Percentiles rank a stretch among this genome's conserved stretches.
Conservation (phyloP, 1,139 yeast species). For the Meyerozyma smithsonii region DNA sequence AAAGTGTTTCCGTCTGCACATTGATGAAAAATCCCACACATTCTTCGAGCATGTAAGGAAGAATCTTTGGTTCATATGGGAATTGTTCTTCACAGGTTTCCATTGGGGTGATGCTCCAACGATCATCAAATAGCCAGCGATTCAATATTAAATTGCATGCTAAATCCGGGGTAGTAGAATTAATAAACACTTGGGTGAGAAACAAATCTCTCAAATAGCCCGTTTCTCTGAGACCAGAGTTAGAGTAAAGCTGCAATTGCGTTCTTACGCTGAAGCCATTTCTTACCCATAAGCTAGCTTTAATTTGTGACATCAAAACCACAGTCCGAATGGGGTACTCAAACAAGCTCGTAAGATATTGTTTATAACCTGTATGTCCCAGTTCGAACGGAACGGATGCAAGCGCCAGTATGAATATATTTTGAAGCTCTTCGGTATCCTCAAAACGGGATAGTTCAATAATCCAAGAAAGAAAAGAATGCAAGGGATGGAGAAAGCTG, state of each 20-base stretch:
- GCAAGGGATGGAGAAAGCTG: slow-evolving; percentile 78
- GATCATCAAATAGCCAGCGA: slow-evolving; percentile 66
- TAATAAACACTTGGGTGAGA: slow-evolving; percentile 63
- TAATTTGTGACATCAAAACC: slow-evolving; percentile 51
- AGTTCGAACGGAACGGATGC: not conserved
- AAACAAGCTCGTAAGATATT: slow-evolving; percentile 36
- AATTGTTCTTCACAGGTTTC: slow-evolving; percentile 10
- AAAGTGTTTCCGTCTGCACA: slow-evolving; percentile 63
- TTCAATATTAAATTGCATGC: slow-evolving; percentile 57
- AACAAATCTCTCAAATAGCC: slow-evolving; percentile 77
- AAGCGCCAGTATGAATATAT: slow-evolving; percentile 13
- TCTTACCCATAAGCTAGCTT: slow-evolving; percentile 58
- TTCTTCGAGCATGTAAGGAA: slow-evolving; percentile 71
- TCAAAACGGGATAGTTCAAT: slow-evolving; percentile 48
- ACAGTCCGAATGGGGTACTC: slow-evolving; percentile 78
- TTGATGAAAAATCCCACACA: slow-evolving; percentile 67
- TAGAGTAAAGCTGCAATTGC: slow-evolving; percentile 76
- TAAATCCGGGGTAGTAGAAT: slow-evolving; percentile 51
- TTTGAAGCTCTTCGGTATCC: slow-evolving; percentile 16
- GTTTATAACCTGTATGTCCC: slow-evolving; percentile 16
- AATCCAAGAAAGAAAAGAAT: slow-evolving; percentile 67
- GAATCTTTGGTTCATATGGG: slow-evolving; percentile 41
- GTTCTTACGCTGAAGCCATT: slow-evolving; percentile 65
- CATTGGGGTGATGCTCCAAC: slow-evolving; percentile 25
- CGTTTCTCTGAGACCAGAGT: slow-evolving; percentile 76